A percentile compares a stretch with the other conserved stretches of the same genome.
phyloP scores from a whole-genome alignment of 2,329 filamentous ascomycete genomes.

The Colletotrichum lindemuthianum region DNA sequence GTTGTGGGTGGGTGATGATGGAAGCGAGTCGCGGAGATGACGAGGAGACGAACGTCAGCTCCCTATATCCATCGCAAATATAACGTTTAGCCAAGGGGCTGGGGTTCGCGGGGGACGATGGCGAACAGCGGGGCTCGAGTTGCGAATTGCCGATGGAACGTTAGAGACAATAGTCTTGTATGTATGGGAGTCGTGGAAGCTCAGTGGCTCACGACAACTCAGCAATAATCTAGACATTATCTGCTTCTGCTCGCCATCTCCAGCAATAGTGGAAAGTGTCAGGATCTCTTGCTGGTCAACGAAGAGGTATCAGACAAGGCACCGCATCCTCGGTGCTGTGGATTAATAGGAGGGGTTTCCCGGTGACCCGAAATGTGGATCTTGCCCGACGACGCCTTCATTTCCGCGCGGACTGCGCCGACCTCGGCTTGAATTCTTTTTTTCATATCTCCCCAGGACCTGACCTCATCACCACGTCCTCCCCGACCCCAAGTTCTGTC shows the following conservation, averaged over 20 bases:
- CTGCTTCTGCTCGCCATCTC: too few relatives aligned
- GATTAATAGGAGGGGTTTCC: neutral
- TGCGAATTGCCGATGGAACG: conserved; percentile 2
- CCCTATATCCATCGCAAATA: too few relatives aligned
- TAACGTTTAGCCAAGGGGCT: neutral
- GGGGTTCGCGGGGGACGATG: conserved; percentile 6
- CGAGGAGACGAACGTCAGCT: too few relatives aligned
- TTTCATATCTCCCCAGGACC: neutral
- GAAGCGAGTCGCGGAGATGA: neutral
- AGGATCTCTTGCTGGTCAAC: neutral
- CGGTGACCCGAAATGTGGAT: neutral
- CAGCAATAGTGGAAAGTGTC: too few relatives aligned
- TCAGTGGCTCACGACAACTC: too few relatives aligned
- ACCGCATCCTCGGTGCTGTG: neutral
- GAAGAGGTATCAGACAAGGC: neutral
- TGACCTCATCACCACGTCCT: neutral
- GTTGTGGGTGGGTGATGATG: neutral
- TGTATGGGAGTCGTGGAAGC: too few relatives aligned
- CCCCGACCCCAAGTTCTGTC: neutral
- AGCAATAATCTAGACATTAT: too few relatives aligned
- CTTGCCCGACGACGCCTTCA: neutral
- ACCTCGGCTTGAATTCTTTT: neutral
- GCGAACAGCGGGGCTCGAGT: conserved; percentile 14
- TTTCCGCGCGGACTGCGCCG: neutral
- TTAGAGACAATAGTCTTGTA: too few relatives aligned